Conservation (phyloP, 208 protist genomes). For the Trypanosoma platydactyli region DNA sequence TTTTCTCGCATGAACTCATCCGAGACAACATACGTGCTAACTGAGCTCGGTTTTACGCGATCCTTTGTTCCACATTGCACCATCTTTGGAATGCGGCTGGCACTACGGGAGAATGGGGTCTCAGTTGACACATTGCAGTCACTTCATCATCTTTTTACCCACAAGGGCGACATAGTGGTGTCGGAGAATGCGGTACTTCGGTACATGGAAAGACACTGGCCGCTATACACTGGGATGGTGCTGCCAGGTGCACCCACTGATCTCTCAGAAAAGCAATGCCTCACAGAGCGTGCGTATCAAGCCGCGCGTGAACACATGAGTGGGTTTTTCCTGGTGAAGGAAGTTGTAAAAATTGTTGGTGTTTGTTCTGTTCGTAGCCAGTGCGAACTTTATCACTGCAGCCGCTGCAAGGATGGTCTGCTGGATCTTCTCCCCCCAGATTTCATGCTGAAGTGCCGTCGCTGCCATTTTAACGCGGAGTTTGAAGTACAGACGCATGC, state of each 20-base stretch:
- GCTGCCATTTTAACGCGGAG: slow-evolving; percentile 79
- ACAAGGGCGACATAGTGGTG: neutral
- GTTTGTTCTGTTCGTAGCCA: slow-evolving; percentile 35
- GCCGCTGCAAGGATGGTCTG: slow-evolving; percentile 47
- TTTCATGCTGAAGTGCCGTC: slow-evolving; percentile 45
- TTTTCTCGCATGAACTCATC: slow-evolving; percentile 37
- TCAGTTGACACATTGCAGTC: slow-evolving; percentile 1
- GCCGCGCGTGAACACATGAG: slow-evolving; percentile 26
- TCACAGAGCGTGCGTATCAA: slow-evolving; percentile 36
- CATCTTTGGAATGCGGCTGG: slow-evolving; percentile 32
- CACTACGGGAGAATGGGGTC: slow-evolving; percentile 6
- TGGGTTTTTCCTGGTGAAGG: slow-evolving; percentile 22
- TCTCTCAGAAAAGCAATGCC: slow-evolving; percentile 34
- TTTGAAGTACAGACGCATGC: slow-evolving; percentile 49
- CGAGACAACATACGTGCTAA: slow-evolving; percentile 65
- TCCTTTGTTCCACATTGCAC: slow-evolving; percentile 63
- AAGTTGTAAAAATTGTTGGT: slow-evolving; percentile 35
- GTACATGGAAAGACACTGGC: slow-evolving; percentile 61
- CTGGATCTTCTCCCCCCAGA: slow-evolving; percentile 34
- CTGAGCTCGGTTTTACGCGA: slow-evolving; percentile 67
- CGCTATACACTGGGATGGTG: slow-evolving; percentile 38
- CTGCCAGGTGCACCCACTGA: slow-evolving; percentile 40
- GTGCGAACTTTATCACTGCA: slow-evolving; percentile 51
- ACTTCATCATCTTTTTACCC: slow-evolving; percentile 7
- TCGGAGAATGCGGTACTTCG: slow-evolving; percentile 7